phyloP scores from a whole-genome alignment of 2,329 filamentous ascomycete species.

The Dactylellina sp. region DNA sequence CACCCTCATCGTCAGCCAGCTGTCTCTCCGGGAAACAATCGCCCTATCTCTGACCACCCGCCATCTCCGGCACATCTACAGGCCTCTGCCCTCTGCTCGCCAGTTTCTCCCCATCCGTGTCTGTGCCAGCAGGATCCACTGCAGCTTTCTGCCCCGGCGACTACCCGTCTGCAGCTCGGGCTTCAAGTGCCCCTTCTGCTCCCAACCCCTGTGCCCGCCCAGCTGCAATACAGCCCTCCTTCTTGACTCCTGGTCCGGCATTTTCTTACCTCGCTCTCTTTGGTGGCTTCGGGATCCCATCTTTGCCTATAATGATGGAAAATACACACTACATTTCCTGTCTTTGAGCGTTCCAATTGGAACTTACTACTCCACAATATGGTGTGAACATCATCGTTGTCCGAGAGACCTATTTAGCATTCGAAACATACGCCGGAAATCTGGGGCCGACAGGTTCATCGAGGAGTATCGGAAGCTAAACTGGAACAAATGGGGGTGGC shows the following conservation, averaged over 20 bases:
- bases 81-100: constrained; percentile 5
- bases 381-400: constrained; percentile 46
- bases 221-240: constrained; percentile 31
- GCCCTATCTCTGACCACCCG: constrained; percentile 30
- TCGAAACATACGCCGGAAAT: constrained; percentile 19
- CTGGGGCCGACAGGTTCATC: constrained; percentile 19
- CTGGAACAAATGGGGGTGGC: constrained; percentile 1
- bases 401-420: constrained; percentile 41
- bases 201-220: constrained; percentile 31
- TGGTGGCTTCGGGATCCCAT: constrained; percentile 5
- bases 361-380: constrained; percentile 27
- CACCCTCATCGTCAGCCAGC: constrained; percentile 13
- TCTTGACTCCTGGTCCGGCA: constrained; percentile 28
- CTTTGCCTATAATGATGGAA: not conserved
- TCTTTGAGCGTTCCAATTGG: not conserved
- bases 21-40: constrained; percentile 29
- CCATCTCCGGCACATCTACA: constrained; percentile 34
- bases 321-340: not conserved
- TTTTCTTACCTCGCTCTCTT: constrained; percentile 40
- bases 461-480: constrained; percentile 5
- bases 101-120: not conserved
- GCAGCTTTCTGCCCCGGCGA: not conserved
- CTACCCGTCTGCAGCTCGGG: not conserved
- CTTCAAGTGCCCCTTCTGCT: constrained; percentile 40
- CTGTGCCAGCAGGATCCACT: constrained; percentile 15